phyloP scores from a whole-genome alignment of 2,329 filamentous ascomycete genomes.

The Leptographium wingfieldii region DNA sequence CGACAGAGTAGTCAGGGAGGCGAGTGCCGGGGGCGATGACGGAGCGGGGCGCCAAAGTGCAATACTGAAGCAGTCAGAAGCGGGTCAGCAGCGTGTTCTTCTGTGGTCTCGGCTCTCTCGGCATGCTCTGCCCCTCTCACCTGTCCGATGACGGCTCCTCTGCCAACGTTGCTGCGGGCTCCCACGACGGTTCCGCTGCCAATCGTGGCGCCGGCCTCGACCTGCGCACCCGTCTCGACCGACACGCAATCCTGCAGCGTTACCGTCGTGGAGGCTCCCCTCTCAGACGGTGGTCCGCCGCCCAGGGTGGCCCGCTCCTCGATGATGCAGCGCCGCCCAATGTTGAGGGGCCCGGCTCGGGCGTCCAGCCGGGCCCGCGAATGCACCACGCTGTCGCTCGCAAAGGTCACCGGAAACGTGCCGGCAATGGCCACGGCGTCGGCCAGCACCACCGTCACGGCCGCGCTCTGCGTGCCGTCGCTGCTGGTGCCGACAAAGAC shows the following conservation, averaged over 20 bases:
- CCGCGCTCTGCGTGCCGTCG: slow-evolving; percentile 14
- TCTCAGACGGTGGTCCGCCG: slow-evolving; percentile 15
- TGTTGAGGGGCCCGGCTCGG: slow-evolving; percentile 61
- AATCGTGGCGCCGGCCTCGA: slow-evolving; percentile 50
- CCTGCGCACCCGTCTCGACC: slow-evolving; percentile 43
- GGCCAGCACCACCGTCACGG: slow-evolving; percentile 39
- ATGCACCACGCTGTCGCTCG: slow-evolving; percentile 70
- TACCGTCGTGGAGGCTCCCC: slow-evolving; percentile 31
- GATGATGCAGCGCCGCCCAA: slow-evolving; percentile 72
- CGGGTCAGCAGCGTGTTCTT: background rate
- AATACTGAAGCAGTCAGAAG: slow-evolving; percentile 34
- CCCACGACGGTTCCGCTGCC: slow-evolving; percentile 49
- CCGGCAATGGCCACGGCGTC: slow-evolving; percentile 54
- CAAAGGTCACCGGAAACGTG: slow-evolving; percentile 65
- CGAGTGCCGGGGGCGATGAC: slow-evolving; percentile 43
- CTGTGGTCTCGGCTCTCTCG: too few relatives aligned
- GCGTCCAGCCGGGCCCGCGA: slow-evolving; percentile 72
- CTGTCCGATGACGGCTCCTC: slow-evolving; percentile 49
- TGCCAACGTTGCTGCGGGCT: slow-evolving; percentile 46
- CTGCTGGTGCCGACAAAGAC: slow-evolving; percentile 28
- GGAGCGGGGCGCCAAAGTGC: slow-evolving; percentile 55
- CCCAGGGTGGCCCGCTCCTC: slow-evolving; percentile 55
- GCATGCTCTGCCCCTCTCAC: slow-evolving; percentile 21
- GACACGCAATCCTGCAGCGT: slow-evolving; percentile 47
- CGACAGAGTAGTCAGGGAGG: slow-evolving; percentile 54